Percentiles rank a stretch among this genome's conserved stretches.
These are phyloP conservation scores for Pyronema omphalodes DNA, from an alignment of 495 filamentous ascomycete species.

Conservation along the genomic window DNA sequence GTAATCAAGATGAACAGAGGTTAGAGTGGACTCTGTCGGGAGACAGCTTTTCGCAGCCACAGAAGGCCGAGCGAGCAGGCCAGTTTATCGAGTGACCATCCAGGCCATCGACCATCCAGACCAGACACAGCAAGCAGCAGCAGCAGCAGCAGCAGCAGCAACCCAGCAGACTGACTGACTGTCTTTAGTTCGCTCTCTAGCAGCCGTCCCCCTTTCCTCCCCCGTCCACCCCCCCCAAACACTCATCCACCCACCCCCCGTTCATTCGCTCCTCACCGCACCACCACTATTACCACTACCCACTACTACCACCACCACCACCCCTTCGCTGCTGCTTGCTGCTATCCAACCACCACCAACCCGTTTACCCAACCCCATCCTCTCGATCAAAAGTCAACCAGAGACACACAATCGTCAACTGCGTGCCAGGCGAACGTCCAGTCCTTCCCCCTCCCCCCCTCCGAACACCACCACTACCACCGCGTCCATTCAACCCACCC, in stretches of 20 bases:
- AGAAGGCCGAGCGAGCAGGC: too few relatives aligned
- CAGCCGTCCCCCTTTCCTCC: constrained; percentile 18
- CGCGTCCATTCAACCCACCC: not conserved
- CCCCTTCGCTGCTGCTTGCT: constrained; percentile 9
- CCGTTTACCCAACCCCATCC: constrained; percentile 17
- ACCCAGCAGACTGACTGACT: too few relatives aligned
- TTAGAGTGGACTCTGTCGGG: too few relatives aligned
- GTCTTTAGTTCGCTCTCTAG: not conserved
- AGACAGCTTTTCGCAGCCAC: too few relatives aligned
- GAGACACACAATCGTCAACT: too few relatives aligned
- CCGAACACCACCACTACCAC: not conserved
- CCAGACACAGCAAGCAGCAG: too few relatives aligned
- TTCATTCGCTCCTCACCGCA: constrained; percentile 6
- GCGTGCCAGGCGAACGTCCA: too few relatives aligned
- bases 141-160: too few relatives aligned
- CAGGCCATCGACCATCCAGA: too few relatives aligned
- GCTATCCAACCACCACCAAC: not conserved
- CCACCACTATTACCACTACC: not conserved
- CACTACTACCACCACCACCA: not conserved
- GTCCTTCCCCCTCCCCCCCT: not conserved
- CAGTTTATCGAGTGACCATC: too few relatives aligned
- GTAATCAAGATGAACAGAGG: too few relatives aligned
- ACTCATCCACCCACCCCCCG: constrained; percentile 12
- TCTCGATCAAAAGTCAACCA: constrained; percentile 7
- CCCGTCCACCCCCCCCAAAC: constrained; percentile 12